These are phyloP conservation scores for Begonia loranthoides DNA, from an alignment of 306 rosid species.

Conservation along the genomic window DNA sequence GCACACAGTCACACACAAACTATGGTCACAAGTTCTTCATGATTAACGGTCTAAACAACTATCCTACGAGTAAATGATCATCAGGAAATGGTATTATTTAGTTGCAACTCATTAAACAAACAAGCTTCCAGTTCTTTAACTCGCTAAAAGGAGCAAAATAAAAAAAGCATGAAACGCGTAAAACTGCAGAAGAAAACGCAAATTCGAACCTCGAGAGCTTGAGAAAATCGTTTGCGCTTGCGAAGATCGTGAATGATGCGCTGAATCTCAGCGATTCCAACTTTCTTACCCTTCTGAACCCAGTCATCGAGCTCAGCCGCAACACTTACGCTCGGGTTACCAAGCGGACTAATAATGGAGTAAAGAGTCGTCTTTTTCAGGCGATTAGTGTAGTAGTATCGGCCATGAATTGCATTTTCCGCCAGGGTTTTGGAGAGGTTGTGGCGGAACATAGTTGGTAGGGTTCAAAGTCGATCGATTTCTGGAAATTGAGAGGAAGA, in stretches of 20 bases:
- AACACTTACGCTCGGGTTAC: conserved; percentile 29
- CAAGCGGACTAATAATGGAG: conserved; percentile 60
- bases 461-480: conserved; percentile 3
- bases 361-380: conserved; percentile 42
- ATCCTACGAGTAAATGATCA: not conserved
- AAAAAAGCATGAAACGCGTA: not conserved
- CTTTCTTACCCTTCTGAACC: conserved; percentile 53
- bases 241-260: conserved; percentile 76
- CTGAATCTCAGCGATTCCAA: conserved; percentile 55
- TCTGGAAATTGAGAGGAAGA: not conserved
- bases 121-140: too few species aligned
- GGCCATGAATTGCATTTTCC: conserved; percentile 12
- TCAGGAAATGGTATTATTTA: not conserved
- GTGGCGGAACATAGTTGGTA: conserved; percentile 16
- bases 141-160: too few species aligned
- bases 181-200: too few species aligned
- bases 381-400: conserved; percentile 56
- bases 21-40: too few species aligned
- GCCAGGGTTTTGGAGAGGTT: conserved; percentile 19
- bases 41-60: too few species aligned
- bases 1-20: conserved; percentile 2
- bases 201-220: conserved; percentile 51
- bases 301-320: conserved; percentile 59
- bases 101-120: not conserved
- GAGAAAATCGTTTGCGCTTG: conserved; percentile 60